These are phyloP conservation scores for Diaporthe destruens DNA, from an alignment of 2,329 filamentous ascomycete species.

Conservation along the genomic window DNA sequence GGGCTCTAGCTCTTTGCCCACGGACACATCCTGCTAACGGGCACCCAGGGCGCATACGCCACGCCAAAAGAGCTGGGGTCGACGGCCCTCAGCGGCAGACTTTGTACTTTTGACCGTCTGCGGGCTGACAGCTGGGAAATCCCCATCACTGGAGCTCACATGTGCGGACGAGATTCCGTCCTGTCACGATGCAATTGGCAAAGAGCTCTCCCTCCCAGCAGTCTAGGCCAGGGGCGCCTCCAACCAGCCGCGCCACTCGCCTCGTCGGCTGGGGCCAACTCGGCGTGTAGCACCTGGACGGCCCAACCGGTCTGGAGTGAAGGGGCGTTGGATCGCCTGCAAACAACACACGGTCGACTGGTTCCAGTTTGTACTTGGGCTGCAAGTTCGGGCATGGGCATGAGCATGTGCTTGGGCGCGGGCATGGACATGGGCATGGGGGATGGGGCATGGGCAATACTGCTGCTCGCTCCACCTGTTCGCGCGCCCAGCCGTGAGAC, in stretches of 20 bases:
- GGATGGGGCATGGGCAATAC: slow-evolving; percentile 27
- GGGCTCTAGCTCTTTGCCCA: slow-evolving; percentile 36
- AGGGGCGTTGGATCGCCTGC: slow-evolving; percentile 14
- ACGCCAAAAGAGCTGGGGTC: slow-evolving; percentile 31
- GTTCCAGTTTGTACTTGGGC: slow-evolving; percentile 32
- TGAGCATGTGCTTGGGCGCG: slow-evolving; percentile 30
- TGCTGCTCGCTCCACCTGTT: slow-evolving; percentile 38
- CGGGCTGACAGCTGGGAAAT: slow-evolving; percentile 26
- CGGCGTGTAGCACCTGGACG: slow-evolving; percentile 8
- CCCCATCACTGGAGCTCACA: slow-evolving; percentile 6
- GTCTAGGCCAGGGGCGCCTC: slow-evolving; percentile 13
- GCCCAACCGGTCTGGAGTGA: slow-evolving; percentile 9
- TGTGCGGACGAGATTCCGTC: slow-evolving; percentile 18
- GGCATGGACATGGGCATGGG: not conserved
- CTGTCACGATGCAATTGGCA: slow-evolving; percentile 40
- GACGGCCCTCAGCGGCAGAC: slow-evolving; percentile 32
- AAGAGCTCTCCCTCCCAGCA: not conserved
- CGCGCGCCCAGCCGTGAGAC: slow-evolving; percentile 35
- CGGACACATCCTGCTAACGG: slow-evolving; percentile 40
- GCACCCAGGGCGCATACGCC: slow-evolving; percentile 1
- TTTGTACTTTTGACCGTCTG: slow-evolving; percentile 35
- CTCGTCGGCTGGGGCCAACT: slow-evolving; percentile 26
- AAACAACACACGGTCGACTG: slow-evolving; percentile 30
- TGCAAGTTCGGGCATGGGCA: slow-evolving; percentile 14
- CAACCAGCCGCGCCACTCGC: slow-evolving; percentile 16